Conservation (phyloP, 1,139 yeast species). For the Sugiyamaella pinicola region DNA sequence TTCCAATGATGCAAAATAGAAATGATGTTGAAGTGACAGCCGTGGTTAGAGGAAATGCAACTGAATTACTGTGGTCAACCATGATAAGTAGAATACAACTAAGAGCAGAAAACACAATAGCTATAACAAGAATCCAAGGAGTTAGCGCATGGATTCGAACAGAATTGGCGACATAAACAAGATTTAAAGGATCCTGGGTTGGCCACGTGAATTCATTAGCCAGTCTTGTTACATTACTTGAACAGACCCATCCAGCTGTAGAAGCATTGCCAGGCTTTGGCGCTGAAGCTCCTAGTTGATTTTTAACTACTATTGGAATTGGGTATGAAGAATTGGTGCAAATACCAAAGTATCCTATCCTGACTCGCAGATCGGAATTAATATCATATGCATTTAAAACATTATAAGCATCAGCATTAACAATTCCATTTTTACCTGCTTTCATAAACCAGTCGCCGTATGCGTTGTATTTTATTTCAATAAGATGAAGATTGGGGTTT, state of each 20-base stretch:
- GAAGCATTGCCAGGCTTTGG: slow-evolving; percentile 17
- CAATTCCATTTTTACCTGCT: slow-evolving; percentile 26
- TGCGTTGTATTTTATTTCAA: slow-evolving; percentile 32
- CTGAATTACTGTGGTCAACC: slow-evolving; percentile 25
- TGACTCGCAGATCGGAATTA: slow-evolving; percentile 28
- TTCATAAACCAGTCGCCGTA: slow-evolving; percentile 23
- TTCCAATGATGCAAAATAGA: slow-evolving; percentile 30
- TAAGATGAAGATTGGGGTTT: slow-evolving; percentile 31
- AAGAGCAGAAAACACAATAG: slow-evolving; percentile 25
- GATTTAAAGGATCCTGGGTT: slow-evolving; percentile 34
- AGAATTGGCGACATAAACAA: slow-evolving; percentile 26
- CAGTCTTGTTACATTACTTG: slow-evolving; percentile 29
- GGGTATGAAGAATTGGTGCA: slow-evolving; percentile 29
- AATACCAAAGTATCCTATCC: slow-evolving; percentile 37
- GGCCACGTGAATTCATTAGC: slow-evolving; percentile 23
- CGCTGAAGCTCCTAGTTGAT: slow-evolving; percentile 17
- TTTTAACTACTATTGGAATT: slow-evolving; percentile 16
- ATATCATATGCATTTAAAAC: slow-evolving; percentile 24
- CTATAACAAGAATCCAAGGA: slow-evolving; percentile 31
- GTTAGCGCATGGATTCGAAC: slow-evolving; percentile 24
- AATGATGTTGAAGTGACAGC: slow-evolving; percentile 27
- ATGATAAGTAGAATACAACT: slow-evolving; percentile 27
- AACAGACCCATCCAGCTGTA: slow-evolving; percentile 32
- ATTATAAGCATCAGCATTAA: slow-evolving; percentile 31
- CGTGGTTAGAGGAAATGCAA: slow-evolving; percentile 30